Base-by-base conservation (phyloP, 23 red algal genomes). In the Gracilaria domingensis region DNA sequence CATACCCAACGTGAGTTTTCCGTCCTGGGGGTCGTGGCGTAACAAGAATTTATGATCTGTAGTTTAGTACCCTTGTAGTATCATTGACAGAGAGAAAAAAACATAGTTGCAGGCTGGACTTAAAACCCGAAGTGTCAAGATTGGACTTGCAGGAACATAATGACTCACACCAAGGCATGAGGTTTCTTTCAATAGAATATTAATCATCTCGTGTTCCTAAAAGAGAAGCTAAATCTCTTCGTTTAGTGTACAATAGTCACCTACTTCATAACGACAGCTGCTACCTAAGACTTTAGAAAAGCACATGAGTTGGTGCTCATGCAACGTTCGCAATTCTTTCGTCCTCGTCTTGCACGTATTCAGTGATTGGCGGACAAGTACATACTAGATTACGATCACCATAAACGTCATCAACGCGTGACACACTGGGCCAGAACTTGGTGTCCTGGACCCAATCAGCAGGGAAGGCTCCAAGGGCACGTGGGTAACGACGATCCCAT, bases 301-400 rank as follows among this genome's bases (percentile, higher is more conserved):
- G 64, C 64, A 69, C 64, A 69, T 32, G 64, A 69, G 64, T 69
- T 69, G 33, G 59, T 36, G 1, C 79, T 86, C 77, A 90, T 66
- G 87, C 87, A 67, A 90, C 87, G 61, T 80, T 90, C 37, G 76
- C 74, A 53, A 90, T 44, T n/a, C 87, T 53, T 77, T 94, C 86
- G 36, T 92, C 89, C 13, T 96, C 94, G 67, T 91, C 87, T 29
- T 33, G 49, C 23, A 86, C 82, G 82, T 96, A 96, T 4, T 83
- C 83, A 4, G 89, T 69, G 25, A 96, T 83, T 0, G 94, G 94
- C 58, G 94, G 97, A 89, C 97, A 99, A 18, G 84, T 92, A 87
- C 97, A 99, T 18, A 98, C 66, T 60, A 99, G 88, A 66, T 99
- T 94, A 45, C 90, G 91, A 59, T 99, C 97, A 32, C 97, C 97